These are phyloP conservation scores for Niebla homalea DNA, from an alignment of 495 filamentous ascomycete genomes.

Conservation along the genomic window DNA sequence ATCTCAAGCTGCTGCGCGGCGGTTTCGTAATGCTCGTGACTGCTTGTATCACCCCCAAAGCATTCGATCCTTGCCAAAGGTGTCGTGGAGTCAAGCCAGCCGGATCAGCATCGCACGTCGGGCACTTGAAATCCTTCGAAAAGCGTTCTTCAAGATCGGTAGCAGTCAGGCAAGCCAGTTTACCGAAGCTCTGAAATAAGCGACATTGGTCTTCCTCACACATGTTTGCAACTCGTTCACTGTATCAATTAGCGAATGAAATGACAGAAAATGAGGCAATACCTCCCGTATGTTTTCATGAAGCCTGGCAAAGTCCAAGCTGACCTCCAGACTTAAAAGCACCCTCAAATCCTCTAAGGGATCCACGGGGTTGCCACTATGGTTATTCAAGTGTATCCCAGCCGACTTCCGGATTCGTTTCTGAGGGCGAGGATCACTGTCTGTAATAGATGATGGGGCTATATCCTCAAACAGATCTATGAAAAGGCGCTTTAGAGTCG, in stretches of 20 bases:
- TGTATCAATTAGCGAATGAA: neutral
- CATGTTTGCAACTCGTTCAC: constrained; percentile 6
- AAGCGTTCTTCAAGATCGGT: constrained; percentile 18
- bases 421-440: neutral
- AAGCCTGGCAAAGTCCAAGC: too few species aligned
- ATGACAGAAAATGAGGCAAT: too few species aligned
- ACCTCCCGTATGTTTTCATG: too few species aligned
- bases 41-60: constrained; percentile 35
- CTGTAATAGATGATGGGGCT: too few species aligned
- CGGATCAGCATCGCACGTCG: constrained; percentile 27
- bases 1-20: constrained; percentile 40
- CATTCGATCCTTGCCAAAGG: constrained; percentile 20
- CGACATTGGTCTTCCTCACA: constrained; percentile 14
- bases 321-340: too few species aligned
- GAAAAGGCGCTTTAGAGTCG: too few species aligned
- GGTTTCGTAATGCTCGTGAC: constrained; percentile 44
- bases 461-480: too few species aligned
- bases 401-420: neutral
- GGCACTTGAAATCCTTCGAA: constrained; percentile 26
- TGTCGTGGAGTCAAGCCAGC: neutral
- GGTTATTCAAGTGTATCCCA: neutral
- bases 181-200: constrained; percentile 9
- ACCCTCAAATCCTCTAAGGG: too few species aligned
- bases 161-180: constrained; percentile 11
- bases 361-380: too few species aligned